Evolutionary conservation across 192 early-diverging fungal genomes (phyloP).

Genomic region (Linnemannia zychae): DNA sequence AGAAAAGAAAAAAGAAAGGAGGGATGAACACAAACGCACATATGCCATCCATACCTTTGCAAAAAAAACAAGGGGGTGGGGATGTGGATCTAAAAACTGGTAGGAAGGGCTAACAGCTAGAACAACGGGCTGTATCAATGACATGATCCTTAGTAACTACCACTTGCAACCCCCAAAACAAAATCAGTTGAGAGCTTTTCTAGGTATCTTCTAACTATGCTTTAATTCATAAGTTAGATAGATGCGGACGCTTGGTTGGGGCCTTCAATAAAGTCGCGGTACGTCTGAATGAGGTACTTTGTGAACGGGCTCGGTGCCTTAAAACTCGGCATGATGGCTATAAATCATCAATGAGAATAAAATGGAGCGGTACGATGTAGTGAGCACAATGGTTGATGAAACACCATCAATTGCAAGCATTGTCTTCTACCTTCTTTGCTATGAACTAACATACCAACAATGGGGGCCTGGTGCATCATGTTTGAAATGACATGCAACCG

Average conservation of each 20-base stretch:
- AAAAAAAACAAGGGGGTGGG: neutral
- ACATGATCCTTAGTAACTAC: neutral
- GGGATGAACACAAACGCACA: neutral
- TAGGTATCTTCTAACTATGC: neutral
- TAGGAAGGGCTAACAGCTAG: no score
- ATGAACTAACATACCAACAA: conserved; percentile 17
- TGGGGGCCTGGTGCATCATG: conserved; percentile 37
- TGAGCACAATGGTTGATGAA: neutral
- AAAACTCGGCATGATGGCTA: conserved; percentile 22
- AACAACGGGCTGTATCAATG: neutral
- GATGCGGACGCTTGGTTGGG: neutral
- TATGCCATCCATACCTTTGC: neutral
- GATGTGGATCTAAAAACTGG: neutral
- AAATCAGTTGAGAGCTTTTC: neutral
- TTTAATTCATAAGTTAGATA: neutral
- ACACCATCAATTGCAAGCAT: neutral
- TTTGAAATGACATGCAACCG: conserved; percentile 25
- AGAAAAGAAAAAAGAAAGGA: neutral
- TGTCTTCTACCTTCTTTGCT: neutral
- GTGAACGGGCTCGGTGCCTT: conserved; percentile 3
- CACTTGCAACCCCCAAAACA: neutral
- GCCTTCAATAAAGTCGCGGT: neutral
- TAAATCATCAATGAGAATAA: neutral
- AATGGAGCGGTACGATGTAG: neutral
- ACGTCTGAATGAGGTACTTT: neutral